Conservation (phyloP, 2,329 filamentous ascomycete genomes). For the Cordyceps javanica region DNA sequence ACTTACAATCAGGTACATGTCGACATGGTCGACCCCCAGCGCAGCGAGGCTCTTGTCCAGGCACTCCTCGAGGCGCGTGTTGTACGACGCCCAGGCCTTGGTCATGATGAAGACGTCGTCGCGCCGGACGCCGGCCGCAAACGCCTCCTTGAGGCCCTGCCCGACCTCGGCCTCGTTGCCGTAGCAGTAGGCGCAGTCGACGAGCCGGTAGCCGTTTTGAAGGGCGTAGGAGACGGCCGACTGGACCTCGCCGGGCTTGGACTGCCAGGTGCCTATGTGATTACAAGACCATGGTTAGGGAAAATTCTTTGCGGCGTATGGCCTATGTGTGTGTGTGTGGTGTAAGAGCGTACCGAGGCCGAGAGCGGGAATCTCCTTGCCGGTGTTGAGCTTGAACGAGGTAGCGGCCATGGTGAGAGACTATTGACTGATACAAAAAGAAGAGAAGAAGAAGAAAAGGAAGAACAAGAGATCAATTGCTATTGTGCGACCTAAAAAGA, state of each 20-base stretch:
- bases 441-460: background rate
- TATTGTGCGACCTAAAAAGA: background rate
- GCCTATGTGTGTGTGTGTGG: background rate
- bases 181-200: slow-evolving; percentile 73
- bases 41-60: slow-evolving; percentile 67
- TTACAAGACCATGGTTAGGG: background rate
- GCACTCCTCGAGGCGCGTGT: slow-evolving; percentile 60
- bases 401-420: slow-evolving; percentile 45
- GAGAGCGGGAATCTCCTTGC: slow-evolving; percentile 55
- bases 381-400: slow-evolving; percentile 59
- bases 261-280: slow-evolving; percentile 57
- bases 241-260: slow-evolving; percentile 51
- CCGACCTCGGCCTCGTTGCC: slow-evolving; percentile 81
- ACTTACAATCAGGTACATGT: slow-evolving; percentile 63
- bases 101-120: slow-evolving; percentile 78
- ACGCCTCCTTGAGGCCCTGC: slow-evolving; percentile 66
- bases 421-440: background rate
- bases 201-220: slow-evolving; percentile 49
- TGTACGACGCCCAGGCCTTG: slow-evolving; percentile 81
- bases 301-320: background rate
- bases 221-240: slow-evolving; percentile 54
- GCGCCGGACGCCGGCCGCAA: slow-evolving; percentile 64
- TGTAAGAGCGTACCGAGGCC: slow-evolving; percentile 46
- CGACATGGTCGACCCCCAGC: slow-evolving; percentile 73
- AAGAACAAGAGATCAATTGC: background rate